Base-by-base conservation (phyloP, 306 rosid genomes). In the Abrus pulchellus region DNA sequence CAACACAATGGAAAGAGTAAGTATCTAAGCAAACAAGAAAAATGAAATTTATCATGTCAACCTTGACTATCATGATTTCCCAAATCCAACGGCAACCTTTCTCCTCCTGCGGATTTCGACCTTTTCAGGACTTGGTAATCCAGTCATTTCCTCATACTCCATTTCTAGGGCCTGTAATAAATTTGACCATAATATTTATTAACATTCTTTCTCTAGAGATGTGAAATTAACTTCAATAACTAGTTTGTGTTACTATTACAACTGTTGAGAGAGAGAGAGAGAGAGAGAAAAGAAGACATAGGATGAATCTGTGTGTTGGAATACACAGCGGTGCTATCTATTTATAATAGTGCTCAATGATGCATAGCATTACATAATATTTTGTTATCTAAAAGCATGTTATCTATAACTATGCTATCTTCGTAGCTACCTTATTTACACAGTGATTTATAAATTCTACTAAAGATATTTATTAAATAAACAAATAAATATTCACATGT, bases 81-180 rank as follows among this genome's bases (percentile, higher is more conserved):
- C 97, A 83, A 93, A 94, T 69, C 97, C 99, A 73, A 83, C 83
- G 52, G 92, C 86, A 32, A 44, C 85, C 81, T 86, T 86, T 88
- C 83, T 89, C 72, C 67, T 80, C 77, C 79, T 65, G 43, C 75
- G 87, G 73, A 80, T 82, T 83, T 88, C 91, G 28, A 94, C 72
- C 88, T 83, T 93, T 88, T 94, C 99, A 71, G 97, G 98, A 68
- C 97, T 93, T 53, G 88, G 86, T 5, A 87, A 55, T 83, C 94
- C 97, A 72, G 93, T 89, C 73, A 68, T 49, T 48, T 62, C 87
- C 82, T 93, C 94, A 2, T 94, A 91, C 87, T 84, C 90, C 84
- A 82, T 89, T 87, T 94, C 99, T 47, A 94, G 68, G 69, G 91
- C 91, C 99, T 94, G 91, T 41, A 68, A 83, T 59, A 36, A 34